Base-by-base conservation (phyloP, 495 filamentous ascomycete species). In the Aspergillus biplanus region DNA sequence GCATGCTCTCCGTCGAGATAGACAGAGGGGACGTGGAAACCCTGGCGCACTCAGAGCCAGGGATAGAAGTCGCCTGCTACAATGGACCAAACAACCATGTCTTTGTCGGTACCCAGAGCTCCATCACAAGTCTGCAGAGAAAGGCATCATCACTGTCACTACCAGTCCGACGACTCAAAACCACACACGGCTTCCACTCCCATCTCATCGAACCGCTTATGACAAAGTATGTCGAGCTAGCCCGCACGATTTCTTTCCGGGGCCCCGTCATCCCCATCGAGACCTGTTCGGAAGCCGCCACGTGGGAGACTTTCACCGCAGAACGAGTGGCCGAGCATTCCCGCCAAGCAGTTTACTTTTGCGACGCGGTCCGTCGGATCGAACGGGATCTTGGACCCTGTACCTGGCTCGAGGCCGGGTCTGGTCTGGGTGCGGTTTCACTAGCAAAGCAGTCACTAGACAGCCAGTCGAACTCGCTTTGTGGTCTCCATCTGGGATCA, bases 1-100 rank as follows among this genome's bases (percentile, higher is more conserved):
- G 13, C 2, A 63, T 57, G 61, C 6, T 63, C 0, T 32, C 44
- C 15, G 42, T 62, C 0, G 37, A 56, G 52, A 46, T 48, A 16
- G 56, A 58, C 37, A 32, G 9, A 16, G 21, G 8, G 11, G 33
- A 6, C 15, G n/a, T 32, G 8, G 1, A 44, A 5, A 6, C 55
- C 9, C 47, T 49, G 7, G 47, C 16, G 21, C 16, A 49, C 5
- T 39, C 31, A 5, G 9, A 32, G n/a, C 12, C 8, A 44, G 13
- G 9, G 18, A 32, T 48, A 4, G 42, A 27, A 7, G 48, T 62
- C 11, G 60, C 60, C 39, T 62, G 60, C 32, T 62, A 62, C 31
- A 62, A 62, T 50, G 52, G 60, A n/a, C 60, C 52, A 11, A 56
- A 35, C 4, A 48, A 4, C 21, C 34, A 48, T 32, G 44, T 50